Evolutionary conservation across 352 stramenopile species (phyloP), one percentile per base, ranked within the genome.

Genomic region (Pythium rhizo-oryzae): DNA sequence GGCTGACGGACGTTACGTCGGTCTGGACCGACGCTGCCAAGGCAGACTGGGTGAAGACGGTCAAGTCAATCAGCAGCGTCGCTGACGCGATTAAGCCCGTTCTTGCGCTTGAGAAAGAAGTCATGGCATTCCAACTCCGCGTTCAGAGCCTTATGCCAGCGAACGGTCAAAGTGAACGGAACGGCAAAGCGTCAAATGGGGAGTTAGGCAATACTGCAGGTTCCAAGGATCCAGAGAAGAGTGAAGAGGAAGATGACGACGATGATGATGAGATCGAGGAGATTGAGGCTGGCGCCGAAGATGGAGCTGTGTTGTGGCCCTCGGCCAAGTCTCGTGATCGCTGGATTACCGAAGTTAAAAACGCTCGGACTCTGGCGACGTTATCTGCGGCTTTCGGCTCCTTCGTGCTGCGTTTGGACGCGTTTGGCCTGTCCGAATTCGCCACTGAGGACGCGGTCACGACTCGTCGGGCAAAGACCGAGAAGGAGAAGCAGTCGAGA

Each of bases 191-290:
- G 41, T 50, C 56, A 24, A 68, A 65, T 19, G n/a, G 65, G n/a
- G 54, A 52, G 41, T 16, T 19, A 44, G 39, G 30, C 30, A 58
- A 18, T 19, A 30, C 30, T n/a, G 21, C 59, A 12, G 35, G 18
- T 54, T 46, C 23, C 8, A 71, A 72, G 19, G 77, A 91, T 23
- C 65, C 89, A 11, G 79, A 90, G 21, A 89, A 85, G 59, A 85
- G 74, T 49, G 83, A 92, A 18, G 79, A 90, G 19, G 84, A 94
- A 47, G 80, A 91, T 2, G 84, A 78, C 16, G 72, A 80, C n/a
- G 75, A 94, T 21, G 86, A 94, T 0, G 88, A 94, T 19, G 88
- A 96, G 39, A 78, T 93, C 16, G 75, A 90, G 11, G 63, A 78
- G 6, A 71, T 85, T n/a, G 87, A 93, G 30, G 64, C 65, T 21